Conservation (phyloP, 371 early-diverging fungal genomes). For the Haplosporangium sp. region DNA sequence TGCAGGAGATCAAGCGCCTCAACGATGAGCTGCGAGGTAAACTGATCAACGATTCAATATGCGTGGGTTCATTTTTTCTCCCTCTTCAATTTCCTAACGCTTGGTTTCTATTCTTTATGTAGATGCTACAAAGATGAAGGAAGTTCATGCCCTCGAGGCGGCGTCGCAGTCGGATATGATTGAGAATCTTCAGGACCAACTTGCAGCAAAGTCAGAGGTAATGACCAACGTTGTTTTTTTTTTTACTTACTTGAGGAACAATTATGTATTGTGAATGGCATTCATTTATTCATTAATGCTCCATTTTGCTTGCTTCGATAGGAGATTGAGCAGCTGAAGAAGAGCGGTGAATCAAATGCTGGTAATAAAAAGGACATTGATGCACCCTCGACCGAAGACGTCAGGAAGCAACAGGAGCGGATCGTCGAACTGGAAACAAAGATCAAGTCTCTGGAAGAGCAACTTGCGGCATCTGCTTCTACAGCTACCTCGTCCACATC, state of each 20-base stretch:
- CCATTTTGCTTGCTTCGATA: background rate
- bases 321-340: constrained; percentile 34
- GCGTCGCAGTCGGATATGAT: constrained; percentile 49
- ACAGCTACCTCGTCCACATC: background rate
- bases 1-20: constrained; percentile 51
- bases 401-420: constrained; percentile 19
- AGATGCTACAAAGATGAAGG: constrained; percentile 40
- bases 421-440: constrained; percentile 33
- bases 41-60: background rate
- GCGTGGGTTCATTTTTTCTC: background rate
- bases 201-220: constrained; percentile 43
- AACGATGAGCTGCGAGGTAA: constrained; percentile 44
- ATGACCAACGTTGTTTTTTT: too few relatives aligned
- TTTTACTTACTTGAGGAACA: too few relatives aligned
- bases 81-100: background rate
- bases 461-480: constrained; percentile 9
- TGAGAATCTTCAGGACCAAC: constrained; percentile 51
- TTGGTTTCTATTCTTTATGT: background rate
- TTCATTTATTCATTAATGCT: background rate
- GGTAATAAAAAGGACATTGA: background rate
- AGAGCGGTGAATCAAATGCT: background rate
- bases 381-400: background rate
- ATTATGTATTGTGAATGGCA: too few relatives aligned
- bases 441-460: constrained; percentile 25
- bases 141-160: constrained; percentile 38